phyloP scores from a whole-genome alignment of 345 rosid species.

The Rhodamnia rubescens region DNA sequence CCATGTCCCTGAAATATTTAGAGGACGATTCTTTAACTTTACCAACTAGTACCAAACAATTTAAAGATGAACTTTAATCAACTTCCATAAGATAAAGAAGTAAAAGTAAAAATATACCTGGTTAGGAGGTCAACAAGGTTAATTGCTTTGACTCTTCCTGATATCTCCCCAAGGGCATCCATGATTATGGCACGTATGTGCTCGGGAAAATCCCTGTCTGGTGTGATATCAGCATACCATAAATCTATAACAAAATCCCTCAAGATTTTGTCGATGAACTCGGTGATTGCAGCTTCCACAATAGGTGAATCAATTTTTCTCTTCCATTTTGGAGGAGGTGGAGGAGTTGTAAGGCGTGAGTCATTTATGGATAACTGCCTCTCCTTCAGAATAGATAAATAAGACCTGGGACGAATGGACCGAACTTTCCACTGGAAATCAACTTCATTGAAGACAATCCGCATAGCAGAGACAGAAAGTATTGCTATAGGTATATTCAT shows the following conservation, averaged over 20 bases:
- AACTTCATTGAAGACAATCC: constrained; percentile 50
- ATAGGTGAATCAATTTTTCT: constrained; percentile 71
- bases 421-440: constrained; percentile 67
- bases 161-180: constrained; percentile 88
- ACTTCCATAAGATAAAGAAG: neutral
- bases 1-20: constrained; percentile 69
- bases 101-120: constrained; percentile 25
- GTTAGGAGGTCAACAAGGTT: constrained; percentile 85
- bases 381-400: constrained; percentile 50
- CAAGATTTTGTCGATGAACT: constrained; percentile 68
- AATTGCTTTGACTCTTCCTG: constrained; percentile 69
- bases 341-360: constrained; percentile 45
- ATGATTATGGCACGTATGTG: constrained; percentile 66
- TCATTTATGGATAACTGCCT: constrained; percentile 74
- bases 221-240: constrained; percentile 92
- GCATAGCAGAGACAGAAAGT: constrained; percentile 32
- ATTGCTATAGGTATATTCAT: constrained; percentile 85
- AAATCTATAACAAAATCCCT: constrained; percentile 77
- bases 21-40: neutral
- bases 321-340: constrained; percentile 61
- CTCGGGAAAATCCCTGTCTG: constrained; percentile 82
- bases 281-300: constrained; percentile 69
- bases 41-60: neutral
- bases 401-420: constrained; percentile 13
- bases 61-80: neutral